Percentiles rank a stretch among this genome's conserved stretches.
Evolutionary conservation across 176 grass and related monocot genomes (phyloP).

Genomic region (Aechmea fasciata): DNA sequence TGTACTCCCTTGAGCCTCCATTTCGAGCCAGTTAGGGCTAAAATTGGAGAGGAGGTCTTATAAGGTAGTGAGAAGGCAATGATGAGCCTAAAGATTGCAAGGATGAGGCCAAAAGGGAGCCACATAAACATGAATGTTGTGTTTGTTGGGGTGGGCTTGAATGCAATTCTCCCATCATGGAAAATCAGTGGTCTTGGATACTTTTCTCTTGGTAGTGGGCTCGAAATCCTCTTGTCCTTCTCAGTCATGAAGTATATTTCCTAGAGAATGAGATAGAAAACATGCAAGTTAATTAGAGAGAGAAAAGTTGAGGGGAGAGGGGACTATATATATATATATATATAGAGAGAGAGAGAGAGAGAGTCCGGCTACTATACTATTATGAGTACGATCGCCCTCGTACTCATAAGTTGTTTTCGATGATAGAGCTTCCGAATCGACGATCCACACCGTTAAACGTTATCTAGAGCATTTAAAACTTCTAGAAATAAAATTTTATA

Average conservation of each 20-base stretch:
- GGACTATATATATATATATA: too few relatives aligned
- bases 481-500: too few relatives aligned
- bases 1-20: background rate
- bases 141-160: constrained; percentile 38
- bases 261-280: constrained; percentile 27
- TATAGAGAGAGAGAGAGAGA: too few relatives aligned
- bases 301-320: too few relatives aligned
- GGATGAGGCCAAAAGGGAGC: constrained; percentile 41
- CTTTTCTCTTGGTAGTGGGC: constrained; percentile 24
- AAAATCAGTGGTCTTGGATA: constrained; percentile 60
- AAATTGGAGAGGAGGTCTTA: constrained; percentile 30
- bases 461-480: too few relatives aligned
- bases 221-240: constrained; percentile 22
- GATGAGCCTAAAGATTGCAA: constrained; percentile 30
- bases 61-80: constrained; percentile 32
- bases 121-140: constrained; percentile 56
- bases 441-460: too few relatives aligned
- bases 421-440: too few relatives aligned
- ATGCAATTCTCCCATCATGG: constrained; percentile 77
- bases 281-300: background rate
- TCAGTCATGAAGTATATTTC: constrained; percentile 45
- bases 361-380: too few relatives aligned
- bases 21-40: constrained; percentile 46
- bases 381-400: too few relatives aligned
- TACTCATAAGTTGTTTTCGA: too few relatives aligned